Conservation (phyloP, 2,329 filamentous ascomycete genomes). For the Aspergillus calidoustus region DNA sequence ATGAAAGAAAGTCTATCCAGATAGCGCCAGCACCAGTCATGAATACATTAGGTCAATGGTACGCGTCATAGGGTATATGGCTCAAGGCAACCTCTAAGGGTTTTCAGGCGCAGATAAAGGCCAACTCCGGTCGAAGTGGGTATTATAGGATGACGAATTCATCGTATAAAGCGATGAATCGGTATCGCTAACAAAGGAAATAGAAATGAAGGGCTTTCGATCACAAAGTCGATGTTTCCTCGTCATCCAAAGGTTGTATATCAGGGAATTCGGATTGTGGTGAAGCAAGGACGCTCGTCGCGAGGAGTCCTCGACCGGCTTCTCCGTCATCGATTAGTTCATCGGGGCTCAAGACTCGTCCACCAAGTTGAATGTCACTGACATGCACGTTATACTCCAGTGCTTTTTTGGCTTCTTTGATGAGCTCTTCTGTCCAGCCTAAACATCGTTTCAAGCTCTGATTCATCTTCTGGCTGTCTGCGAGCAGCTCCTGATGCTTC, state of each 20-base stretch:
- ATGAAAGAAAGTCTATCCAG: constrained; percentile 18
- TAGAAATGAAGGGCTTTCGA: constrained; percentile 4
- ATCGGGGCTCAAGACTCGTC: constrained; percentile 74
- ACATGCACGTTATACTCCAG: constrained; percentile 79
- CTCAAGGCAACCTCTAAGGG: background rate
- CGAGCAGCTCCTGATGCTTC: constrained; percentile 84
- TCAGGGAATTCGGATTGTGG: background rate
- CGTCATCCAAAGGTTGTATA: background rate
- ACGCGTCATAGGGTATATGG: background rate
- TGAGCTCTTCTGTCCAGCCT: constrained; percentile 86
- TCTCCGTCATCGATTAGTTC: constrained; percentile 53
- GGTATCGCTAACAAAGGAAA: constrained; percentile 12
- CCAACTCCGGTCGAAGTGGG: background rate
- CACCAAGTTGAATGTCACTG: constrained; percentile 80
- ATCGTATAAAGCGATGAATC: background rate
- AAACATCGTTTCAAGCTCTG: constrained; percentile 89
- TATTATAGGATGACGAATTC: background rate
- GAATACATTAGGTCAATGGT: background rate
- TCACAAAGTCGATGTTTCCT: constrained; percentile 1
- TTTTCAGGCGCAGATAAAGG: background rate
- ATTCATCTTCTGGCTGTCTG: constrained; percentile 94
- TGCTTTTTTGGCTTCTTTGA: constrained; percentile 85
- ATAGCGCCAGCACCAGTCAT: constrained; percentile 9
- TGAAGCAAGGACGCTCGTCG: background rate
- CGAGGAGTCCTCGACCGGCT: constrained; percentile 11